These are phyloP conservation scores for Rhexocercosporidium sp. DNA, from an alignment of 2,329 filamentous ascomycete species.

Conservation along the genomic window DNA sequence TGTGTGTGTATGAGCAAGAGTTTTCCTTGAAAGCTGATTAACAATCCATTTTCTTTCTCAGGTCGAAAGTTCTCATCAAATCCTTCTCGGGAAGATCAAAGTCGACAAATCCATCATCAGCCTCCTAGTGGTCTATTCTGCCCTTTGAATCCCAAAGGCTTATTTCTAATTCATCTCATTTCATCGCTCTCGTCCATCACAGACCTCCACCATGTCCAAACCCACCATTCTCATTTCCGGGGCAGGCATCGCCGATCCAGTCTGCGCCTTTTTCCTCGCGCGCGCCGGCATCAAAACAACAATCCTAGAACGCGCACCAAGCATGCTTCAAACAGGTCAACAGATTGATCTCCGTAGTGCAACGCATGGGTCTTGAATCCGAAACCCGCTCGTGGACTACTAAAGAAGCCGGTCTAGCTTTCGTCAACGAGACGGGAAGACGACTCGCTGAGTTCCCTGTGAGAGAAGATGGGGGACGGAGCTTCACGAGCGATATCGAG, in stretches of 20 bases:
- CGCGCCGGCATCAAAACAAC: constrained; percentile 41
- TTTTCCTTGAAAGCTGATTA: not conserved
- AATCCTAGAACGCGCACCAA: constrained; percentile 48
- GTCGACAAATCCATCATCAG: no score
- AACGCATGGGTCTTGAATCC: constrained; percentile 55
- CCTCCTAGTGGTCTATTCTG: no score
- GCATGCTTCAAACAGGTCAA: constrained; percentile 53
- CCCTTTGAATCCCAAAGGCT: not conserved
- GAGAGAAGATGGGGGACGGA: constrained; percentile 38
- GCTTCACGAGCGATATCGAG: constrained; percentile 51
- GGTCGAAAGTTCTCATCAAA: not conserved
- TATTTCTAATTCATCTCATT: not conserved
- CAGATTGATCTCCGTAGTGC: constrained; percentile 61
- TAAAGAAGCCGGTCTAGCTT: constrained; percentile 52
- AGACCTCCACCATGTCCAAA: constrained; percentile 12
- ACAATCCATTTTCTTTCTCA: not conserved
- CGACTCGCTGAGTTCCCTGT: constrained; percentile 47
- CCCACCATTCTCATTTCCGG: constrained; percentile 14
- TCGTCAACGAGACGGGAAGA: constrained; percentile 49
- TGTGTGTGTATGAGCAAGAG: not conserved
- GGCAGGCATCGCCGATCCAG: constrained; percentile 16
- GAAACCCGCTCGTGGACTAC: constrained; percentile 48
- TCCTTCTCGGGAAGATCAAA: not conserved
- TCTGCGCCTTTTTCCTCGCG: constrained; percentile 15
- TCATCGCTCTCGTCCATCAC: not conserved